Evolutionary conservation across 257 asterid species (phyloP).

Genomic region (Misopates orontium): DNA sequence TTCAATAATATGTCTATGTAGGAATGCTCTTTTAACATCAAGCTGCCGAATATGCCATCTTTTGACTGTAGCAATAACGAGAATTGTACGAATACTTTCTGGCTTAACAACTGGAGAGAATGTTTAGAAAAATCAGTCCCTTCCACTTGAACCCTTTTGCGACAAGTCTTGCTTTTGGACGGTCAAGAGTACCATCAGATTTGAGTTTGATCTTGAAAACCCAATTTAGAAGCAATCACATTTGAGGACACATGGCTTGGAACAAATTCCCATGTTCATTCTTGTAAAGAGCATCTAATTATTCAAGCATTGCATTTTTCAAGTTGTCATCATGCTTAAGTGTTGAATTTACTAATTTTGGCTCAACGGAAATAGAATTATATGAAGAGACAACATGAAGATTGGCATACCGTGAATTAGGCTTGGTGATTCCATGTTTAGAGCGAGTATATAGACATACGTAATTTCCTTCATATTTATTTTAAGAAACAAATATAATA

Average conservation of each 20-base stretch:
- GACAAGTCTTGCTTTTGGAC: not conserved
- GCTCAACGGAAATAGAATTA: not conserved
- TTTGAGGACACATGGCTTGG: not conserved
- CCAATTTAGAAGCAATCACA: not conserved
- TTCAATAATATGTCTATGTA: not conserved
- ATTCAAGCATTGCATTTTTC: not conserved
- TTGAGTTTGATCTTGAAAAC: not conserved
- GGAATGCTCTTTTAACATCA: not conserved
- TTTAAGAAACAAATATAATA: no score
- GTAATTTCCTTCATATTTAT: no score
- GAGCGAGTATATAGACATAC: no score
- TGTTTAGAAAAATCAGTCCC: not conserved
- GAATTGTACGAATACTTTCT: not conserved
- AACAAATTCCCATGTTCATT: not conserved
- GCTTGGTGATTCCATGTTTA: not conserved
- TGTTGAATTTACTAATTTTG: not conserved
- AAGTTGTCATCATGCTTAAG: not conserved
- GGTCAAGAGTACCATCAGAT: not conserved
- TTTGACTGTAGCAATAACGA: not conserved
- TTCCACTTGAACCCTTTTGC: not conserved
- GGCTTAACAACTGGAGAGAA: not conserved
- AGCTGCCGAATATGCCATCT: not conserved
- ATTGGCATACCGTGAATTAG: not conserved
- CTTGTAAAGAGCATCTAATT: not conserved
- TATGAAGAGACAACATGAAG: not conserved